Evolutionary conservation across 768 basidiomycete genomes (phyloP).

Genomic region (Auriscalpium orientale): DNA sequence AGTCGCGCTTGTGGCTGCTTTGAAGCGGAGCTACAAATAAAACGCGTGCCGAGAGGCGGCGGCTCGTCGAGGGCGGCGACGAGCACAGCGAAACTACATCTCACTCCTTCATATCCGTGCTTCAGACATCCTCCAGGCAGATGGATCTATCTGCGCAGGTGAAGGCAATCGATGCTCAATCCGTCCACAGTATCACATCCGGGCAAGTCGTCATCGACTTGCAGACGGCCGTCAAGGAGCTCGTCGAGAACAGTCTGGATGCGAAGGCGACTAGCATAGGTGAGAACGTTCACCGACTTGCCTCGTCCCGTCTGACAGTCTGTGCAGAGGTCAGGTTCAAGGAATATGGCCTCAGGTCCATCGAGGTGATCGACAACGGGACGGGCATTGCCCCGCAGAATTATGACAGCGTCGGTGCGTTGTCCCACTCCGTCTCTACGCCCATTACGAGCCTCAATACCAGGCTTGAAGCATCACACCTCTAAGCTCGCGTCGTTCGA

Average conservation of each 20-base stretch:
- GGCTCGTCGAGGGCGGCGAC: no score
- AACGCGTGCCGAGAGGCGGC: no score
- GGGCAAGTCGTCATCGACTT: slow-evolving; percentile 95
- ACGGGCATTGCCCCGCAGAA: slow-evolving; percentile 74
- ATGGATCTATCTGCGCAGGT: slow-evolving; percentile 10
- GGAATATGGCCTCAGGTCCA: slow-evolving; percentile 69
- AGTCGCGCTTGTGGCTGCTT: no score
- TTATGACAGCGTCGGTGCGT: slow-evolving; percentile 70
- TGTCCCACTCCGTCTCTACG: not conserved
- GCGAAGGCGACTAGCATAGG: slow-evolving; percentile 86
- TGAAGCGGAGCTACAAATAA: no score
- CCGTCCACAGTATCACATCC: slow-evolving; percentile 84
- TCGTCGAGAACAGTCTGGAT: slow-evolving; percentile 94
- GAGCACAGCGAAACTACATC: no score
- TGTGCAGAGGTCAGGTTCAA: slow-evolving; percentile 79
- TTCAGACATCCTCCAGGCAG: no score
- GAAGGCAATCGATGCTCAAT: slow-evolving; percentile 61
- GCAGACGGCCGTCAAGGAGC: slow-evolving; percentile 90
- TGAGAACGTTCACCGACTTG: slow-evolving; percentile 25
- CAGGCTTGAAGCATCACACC: slow-evolving; percentile 88
- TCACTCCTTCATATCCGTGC: no score
- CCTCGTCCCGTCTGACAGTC: not conserved
- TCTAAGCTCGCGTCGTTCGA: slow-evolving; percentile 79
- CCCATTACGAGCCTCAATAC: not conserved
- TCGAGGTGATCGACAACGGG: slow-evolving; percentile 94